Percentiles rank a stretch among this genome's conserved stretches.
phyloP scores from a whole-genome alignment of 2,329 filamentous ascomycete species.

The Fusarium sp. region DNA sequence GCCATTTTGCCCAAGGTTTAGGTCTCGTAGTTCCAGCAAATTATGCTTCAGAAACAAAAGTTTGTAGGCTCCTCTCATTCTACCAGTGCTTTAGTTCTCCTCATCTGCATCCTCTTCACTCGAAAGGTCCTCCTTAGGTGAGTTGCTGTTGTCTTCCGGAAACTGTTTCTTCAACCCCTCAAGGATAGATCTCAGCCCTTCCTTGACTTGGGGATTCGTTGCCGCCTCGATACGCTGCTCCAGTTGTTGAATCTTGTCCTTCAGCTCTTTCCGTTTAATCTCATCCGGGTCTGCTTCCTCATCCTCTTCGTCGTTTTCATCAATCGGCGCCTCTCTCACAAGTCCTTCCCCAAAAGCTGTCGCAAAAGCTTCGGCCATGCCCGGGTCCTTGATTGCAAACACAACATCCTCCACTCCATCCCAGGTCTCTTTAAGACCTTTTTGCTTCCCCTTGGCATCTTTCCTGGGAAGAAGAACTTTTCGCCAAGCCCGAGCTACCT shows the following conservation, averaged over 20 bases:
- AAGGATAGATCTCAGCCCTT: constrained; percentile 25
- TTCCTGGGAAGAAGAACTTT: constrained; percentile 49
- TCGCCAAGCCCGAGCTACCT: constrained; percentile 70
- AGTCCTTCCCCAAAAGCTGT: constrained; percentile 60
- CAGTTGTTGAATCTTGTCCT: constrained; percentile 36
- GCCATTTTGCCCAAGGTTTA: too few species aligned
- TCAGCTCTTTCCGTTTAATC: constrained; percentile 22
- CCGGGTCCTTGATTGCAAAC: constrained; percentile 70
- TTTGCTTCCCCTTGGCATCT: constrained; percentile 34
- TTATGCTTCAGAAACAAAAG: background rate
- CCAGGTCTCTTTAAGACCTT: constrained; percentile 38
- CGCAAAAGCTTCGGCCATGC: constrained; percentile 68
- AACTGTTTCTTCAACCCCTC: constrained; percentile 30
- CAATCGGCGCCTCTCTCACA: background rate
- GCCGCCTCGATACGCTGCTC: constrained; percentile 29
- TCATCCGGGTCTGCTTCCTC: constrained; percentile 14
- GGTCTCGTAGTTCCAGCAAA: too few species aligned
- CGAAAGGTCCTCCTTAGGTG: background rate
- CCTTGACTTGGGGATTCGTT: constrained; percentile 26
- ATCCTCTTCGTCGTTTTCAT: background rate
- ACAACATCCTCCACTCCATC: constrained; percentile 60
- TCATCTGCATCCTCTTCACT: background rate
- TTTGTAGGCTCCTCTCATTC: background rate
- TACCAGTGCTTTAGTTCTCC: background rate
- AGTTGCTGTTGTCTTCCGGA: background rate